Evolutionary conservation across 805 yeast species (phyloP).

Genomic region (Candida arabinofermentans): DNA sequence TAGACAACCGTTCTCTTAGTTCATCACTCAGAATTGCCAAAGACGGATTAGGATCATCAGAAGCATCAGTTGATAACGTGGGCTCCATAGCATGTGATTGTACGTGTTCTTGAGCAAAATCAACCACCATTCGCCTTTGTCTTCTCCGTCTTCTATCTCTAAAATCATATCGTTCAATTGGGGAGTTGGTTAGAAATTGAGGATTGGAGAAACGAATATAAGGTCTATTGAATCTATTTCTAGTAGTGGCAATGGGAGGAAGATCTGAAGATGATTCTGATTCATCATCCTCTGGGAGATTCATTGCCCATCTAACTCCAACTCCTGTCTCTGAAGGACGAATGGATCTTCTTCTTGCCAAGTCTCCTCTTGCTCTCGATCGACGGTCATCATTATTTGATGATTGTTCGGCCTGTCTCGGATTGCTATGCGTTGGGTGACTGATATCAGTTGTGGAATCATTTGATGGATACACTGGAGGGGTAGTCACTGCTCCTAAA

Average conservation of each 20-base stretch:
- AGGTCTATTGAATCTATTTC: constrained; percentile 11
- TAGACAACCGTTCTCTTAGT: background rate
- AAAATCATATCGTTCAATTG: constrained; percentile 2
- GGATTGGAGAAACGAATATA: constrained; percentile 13
- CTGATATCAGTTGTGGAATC: background rate
- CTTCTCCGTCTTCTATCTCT: background rate
- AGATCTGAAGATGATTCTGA: background rate
- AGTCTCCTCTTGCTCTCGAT: constrained; percentile 4
- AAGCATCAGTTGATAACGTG: background rate
- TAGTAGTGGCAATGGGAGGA: background rate
- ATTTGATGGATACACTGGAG: too few relatives aligned
- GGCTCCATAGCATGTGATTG: background rate
- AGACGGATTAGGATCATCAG: background rate
- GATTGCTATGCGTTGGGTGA: background rate
- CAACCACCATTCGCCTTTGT: background rate
- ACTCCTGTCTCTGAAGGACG: constrained; percentile 1
- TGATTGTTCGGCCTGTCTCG: background rate
- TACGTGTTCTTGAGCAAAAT: background rate
- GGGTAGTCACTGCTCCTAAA: too few relatives aligned
- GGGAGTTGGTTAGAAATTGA: constrained; percentile 5
- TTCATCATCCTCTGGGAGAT: constrained; percentile 4
- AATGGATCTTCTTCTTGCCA: constrained; percentile 7
- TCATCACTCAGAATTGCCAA: background rate
- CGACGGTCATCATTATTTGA: background rate
- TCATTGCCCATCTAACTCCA: constrained; percentile 4